Percentiles rank a stretch among this genome's conserved stretches.
phyloP scores from a whole-genome alignment of 305 asterid genomes.

The Euphrasia arctica region DNA sequence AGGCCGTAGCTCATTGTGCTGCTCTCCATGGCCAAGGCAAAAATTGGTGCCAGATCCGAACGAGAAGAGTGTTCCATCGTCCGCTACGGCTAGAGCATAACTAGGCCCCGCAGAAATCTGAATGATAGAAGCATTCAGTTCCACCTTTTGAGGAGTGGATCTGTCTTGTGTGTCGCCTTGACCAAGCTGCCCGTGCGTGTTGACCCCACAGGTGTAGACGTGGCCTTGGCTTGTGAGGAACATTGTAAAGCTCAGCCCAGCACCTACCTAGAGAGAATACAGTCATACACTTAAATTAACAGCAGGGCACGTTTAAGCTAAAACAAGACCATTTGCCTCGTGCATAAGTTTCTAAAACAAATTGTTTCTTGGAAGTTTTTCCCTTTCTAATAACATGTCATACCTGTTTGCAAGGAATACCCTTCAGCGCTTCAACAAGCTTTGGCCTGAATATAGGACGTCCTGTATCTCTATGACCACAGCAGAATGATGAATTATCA shows the following conservation, averaged over 20 bases:
- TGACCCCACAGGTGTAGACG: constrained; percentile 75
- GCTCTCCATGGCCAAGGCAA: constrained; percentile 90
- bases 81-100: constrained; percentile 60
- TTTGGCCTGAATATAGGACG: constrained; percentile 78
- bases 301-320: neutral
- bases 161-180: constrained; percentile 69
- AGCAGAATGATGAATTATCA: constrained; percentile 77
- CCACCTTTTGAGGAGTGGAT: constrained; percentile 57
- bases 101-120: constrained; percentile 77
- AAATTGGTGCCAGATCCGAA: constrained; percentile 83
- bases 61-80: constrained; percentile 67
- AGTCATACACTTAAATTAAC: neutral
- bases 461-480: constrained; percentile 69
- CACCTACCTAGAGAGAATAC: constrained; percentile 51
- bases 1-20: constrained; percentile 68
- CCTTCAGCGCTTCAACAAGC: constrained; percentile 64
- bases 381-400: neutral
- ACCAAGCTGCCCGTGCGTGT: constrained; percentile 80
- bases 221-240: constrained; percentile 70
- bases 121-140: constrained; percentile 40
- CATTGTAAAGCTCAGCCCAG: constrained; percentile 84
- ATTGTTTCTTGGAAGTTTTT: too few species aligned
- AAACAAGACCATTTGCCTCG: neutral
- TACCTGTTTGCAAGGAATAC: constrained; percentile 80
- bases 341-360: too few species aligned